Base-by-base conservation (phyloP, 192 early-diverging fungal genomes). In the Coemansia sp. region DNA sequence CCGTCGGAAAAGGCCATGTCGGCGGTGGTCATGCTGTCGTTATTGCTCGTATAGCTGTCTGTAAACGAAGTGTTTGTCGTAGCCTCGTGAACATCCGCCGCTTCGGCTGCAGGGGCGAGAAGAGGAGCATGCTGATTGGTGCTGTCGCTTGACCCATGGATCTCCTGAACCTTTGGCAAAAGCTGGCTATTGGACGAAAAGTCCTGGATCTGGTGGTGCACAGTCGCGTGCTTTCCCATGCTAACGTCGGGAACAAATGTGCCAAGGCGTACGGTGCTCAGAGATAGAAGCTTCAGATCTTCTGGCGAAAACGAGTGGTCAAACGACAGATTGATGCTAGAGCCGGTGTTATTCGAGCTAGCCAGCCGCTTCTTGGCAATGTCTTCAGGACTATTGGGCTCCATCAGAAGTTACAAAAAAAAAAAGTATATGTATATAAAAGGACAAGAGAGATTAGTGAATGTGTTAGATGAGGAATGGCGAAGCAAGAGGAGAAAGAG, bases 61-160 rank as follows among this genome's bases (percentile, higher is more conserved):
- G 45, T 25, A 46, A 56, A 54, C 31, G 38, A 47, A 7, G 31
- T 60, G 14, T 10, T 64, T 38, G 51, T 31, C 3, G n/a, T 39
- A 4, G 59, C 39, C 15, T 57, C 49, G 24, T 73, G 25, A 6
- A 54, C 51, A 6, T 54, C 51, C 2, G 29, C 51, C 5, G 29
- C 51, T 14, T 54, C 51, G 1, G 29, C 9, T 11, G 17, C 15
- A 6, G 51, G 4, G 32, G 32, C 7, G 4, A 35, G 7, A 8
- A 31, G 2, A 17, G 51, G 25, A 4, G 11, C 47, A 27, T 51
- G 8, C 24, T 27, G 22, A 27, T 27, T 27, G 25, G 24, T 12
- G 47, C 47, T 79, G 46, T 79, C 77, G 67, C 64, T 73, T 12
- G 77, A 79, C 4, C 71, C 71, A 15, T 73, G 57, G 22, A 79